A percentile compares a stretch with the other conserved stretches of the same genome.
Conservation (phyloP, 2,329 filamentous ascomycete genomes). For the Penicillium sp. region DNA sequence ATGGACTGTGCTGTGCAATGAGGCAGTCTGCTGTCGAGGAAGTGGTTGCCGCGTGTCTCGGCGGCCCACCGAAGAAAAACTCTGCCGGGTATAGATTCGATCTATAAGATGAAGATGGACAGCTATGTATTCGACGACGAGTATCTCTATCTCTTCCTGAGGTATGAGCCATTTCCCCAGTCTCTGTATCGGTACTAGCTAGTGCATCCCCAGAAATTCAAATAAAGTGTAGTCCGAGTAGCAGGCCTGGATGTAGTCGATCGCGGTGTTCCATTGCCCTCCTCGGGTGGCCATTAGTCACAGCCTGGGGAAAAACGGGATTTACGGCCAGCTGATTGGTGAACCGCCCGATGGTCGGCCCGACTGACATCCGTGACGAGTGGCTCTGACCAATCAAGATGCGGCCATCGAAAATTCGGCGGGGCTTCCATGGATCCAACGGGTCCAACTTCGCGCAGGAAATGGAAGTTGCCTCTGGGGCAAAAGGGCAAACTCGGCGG, state of each 20-base stretch:
- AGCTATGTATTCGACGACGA: too few species aligned
- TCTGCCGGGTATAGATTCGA: neutral
- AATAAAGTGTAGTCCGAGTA: slow-evolving; percentile 4
- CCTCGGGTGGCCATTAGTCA: slow-evolving; percentile 6
- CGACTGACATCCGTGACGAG: slow-evolving; percentile 1
- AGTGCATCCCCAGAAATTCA: neutral
- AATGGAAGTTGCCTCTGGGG: slow-evolving; percentile 17
- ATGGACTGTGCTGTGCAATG: neutral
- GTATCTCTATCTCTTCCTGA: too few species aligned
- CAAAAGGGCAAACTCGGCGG: slow-evolving; percentile 9
- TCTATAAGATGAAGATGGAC: neutral
- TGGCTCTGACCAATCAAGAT: neutral
- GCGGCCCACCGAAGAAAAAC: neutral
- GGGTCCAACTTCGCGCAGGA: neutral
- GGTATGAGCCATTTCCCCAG: too few species aligned
- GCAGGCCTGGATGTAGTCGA: too few species aligned
- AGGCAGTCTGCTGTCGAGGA: too few species aligned
- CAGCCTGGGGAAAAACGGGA: neutral
- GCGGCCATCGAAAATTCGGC: slow-evolving; percentile 11
- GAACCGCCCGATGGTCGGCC: slow-evolving; percentile 11
- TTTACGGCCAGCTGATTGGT: slow-evolving; percentile 9
- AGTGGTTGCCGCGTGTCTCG: neutral
- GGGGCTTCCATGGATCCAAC: slow-evolving; percentile 19
- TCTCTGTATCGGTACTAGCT: neutral
- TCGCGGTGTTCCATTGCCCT: neutral